Evolutionary conservation across 371 early-diverging fungal species (phyloP).

Genomic region (Circinella minor): DNA sequence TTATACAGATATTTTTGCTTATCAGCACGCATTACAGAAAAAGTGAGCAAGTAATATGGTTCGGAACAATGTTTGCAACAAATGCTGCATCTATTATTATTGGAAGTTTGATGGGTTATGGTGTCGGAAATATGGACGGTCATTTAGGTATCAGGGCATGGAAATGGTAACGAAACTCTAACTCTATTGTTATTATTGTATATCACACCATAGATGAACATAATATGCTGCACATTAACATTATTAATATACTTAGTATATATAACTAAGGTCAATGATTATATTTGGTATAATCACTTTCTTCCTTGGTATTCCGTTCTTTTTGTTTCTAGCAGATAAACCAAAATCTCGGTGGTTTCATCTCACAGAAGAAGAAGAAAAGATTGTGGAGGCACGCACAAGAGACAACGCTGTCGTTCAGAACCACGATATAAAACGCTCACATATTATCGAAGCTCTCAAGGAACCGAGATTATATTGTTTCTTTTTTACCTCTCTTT

Average conservation of each 20-base stretch:
- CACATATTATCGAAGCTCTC: conserved; percentile 37
- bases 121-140: conserved; percentile 13
- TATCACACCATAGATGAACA: too few relatives aligned
- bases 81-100: conserved; percentile 28
- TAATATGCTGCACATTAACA: too few relatives aligned
- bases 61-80: conserved; percentile 37
- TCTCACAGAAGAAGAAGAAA: conserved; percentile 39
- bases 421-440: conserved; percentile 29
- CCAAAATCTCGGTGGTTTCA: conserved; percentile 33
- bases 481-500: conserved; percentile 31
- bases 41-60: conserved; percentile 36
- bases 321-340: conserved; percentile 41
- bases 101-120: conserved; percentile 31
- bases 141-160: conserved; percentile 27
- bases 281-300: conserved; percentile 33
- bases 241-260: neutral
- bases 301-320: conserved; percentile 29
- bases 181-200: neutral
- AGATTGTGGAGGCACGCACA: conserved; percentile 36
- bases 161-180: conserved; percentile 31
- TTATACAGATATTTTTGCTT: conserved; percentile 28
- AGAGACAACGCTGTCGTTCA: conserved; percentile 38
- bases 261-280: conserved; percentile 38
- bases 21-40: conserved; percentile 42
- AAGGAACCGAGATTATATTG: conserved; percentile 37